Conservation (phyloP, 176 grass and related monocot species). For the Zea luxurians region DNA sequence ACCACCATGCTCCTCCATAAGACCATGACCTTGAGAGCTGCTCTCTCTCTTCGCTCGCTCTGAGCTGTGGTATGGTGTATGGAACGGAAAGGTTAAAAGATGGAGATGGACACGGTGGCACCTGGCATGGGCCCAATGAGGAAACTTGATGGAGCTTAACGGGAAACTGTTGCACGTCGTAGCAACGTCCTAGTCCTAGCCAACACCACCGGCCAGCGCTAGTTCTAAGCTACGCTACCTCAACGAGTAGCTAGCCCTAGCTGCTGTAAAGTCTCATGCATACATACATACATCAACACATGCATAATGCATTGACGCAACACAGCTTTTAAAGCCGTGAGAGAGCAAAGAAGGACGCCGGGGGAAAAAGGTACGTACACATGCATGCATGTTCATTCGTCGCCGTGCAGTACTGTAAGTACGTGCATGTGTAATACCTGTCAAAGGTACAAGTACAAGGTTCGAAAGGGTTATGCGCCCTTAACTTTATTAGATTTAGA, state of each 20-base stretch:
- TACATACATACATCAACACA: background rate
- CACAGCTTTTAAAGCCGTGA: background rate
- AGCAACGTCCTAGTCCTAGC: background rate
- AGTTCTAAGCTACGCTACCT: background rate
- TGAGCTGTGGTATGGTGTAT: too few relatives aligned
- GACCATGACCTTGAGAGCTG: background rate
- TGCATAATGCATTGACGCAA: background rate
- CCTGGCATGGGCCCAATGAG: slow-evolving; percentile 64
- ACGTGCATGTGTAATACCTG: background rate
- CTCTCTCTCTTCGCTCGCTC: background rate
- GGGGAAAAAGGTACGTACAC: background rate
- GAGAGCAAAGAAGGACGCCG: background rate
- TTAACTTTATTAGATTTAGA: too few relatives aligned
- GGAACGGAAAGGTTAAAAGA: slow-evolving; percentile 35
- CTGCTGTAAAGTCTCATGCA: slow-evolving; percentile 8
- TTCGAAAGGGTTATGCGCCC: too few relatives aligned
- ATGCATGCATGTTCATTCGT: background rate
- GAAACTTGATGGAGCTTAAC: slow-evolving; percentile 62
- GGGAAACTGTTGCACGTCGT: slow-evolving; percentile 36
- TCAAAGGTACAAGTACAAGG: too few relatives aligned
- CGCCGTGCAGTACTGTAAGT: background rate
- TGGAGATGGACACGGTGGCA: slow-evolving; percentile 24
- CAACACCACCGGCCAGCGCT: too few relatives aligned
- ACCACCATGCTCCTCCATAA: slow-evolving; percentile 30
- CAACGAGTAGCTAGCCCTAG: background rate